Conservation (phyloP, 805 yeast species). For the Ogataea saltuana region DNA sequence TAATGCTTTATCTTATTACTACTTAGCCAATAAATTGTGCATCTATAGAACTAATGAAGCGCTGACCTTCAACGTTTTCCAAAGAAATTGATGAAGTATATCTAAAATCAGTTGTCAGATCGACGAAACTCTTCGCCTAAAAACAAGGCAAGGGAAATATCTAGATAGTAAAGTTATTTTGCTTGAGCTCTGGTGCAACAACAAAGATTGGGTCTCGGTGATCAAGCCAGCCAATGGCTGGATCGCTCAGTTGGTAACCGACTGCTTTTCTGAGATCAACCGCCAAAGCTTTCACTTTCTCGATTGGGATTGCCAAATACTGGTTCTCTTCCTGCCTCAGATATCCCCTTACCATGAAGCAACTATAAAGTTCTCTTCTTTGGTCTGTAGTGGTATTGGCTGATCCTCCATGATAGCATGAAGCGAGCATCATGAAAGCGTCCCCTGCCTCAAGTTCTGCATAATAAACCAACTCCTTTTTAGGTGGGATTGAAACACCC, state of each 20-base stretch:
- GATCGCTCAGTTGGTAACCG: constrained; percentile 24
- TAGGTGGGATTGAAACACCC: constrained; percentile 28
- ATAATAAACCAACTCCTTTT: constrained; percentile 20
- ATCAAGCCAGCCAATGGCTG: constrained; percentile 24
- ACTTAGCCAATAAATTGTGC: too few species aligned
- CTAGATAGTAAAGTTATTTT: constrained; percentile 12
- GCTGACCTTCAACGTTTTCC: too few species aligned
- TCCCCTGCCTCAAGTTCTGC: constrained; percentile 33
- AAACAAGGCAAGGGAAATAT: too few species aligned
- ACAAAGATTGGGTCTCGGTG: constrained; percentile 18
- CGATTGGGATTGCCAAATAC: constrained; percentile 21
- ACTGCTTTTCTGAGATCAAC: constrained; percentile 11
- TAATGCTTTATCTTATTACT: too few species aligned
- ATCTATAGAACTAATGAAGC: too few species aligned
- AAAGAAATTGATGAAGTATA: too few species aligned
- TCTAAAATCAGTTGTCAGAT: too few species aligned
- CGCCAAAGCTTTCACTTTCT: constrained; percentile 18
- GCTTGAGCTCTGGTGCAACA: constrained; percentile 15
- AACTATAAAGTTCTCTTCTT: constrained; percentile 22
- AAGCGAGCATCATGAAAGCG: constrained; percentile 28
- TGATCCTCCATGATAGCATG: constrained; percentile 31
- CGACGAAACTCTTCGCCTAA: too few species aligned
- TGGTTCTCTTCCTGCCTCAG: constrained; percentile 32
- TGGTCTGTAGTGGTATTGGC: constrained; percentile 28
- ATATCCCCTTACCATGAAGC: constrained; percentile 27